phyloP scores from a whole-genome alignment of 1,284 basidiomycete genomes.

The Quambalaria eucalypti region DNA sequence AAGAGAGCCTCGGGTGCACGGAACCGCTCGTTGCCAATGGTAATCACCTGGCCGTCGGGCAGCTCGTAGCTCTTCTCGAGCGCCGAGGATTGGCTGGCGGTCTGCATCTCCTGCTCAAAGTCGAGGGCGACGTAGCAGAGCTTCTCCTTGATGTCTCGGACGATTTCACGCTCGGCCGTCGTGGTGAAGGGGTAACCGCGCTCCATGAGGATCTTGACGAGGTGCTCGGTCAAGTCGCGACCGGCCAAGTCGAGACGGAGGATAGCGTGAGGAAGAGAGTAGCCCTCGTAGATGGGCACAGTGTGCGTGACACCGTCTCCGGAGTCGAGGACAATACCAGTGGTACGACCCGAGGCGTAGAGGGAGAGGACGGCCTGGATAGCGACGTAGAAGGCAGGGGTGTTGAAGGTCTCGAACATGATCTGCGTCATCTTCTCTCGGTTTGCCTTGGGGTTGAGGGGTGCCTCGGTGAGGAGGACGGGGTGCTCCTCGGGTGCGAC shows the following conservation, averaged over 20 bases:
- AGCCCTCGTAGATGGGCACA: slow-evolving; percentile 82
- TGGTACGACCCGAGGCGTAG: slow-evolving; percentile 83
- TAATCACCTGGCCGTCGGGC: slow-evolving; percentile 92
- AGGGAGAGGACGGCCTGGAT: slow-evolving; percentile 87
- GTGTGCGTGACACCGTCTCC: slow-evolving; percentile 90
- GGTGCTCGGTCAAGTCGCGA: slow-evolving; percentile 80
- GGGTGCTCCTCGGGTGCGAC: slow-evolving; percentile 73
- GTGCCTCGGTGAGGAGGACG: slow-evolving; percentile 84
- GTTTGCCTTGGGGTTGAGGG: slow-evolving; percentile 88
- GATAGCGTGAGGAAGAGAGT: slow-evolving; percentile 88
- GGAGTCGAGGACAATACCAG: slow-evolving; percentile 87
- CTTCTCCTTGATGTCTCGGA: slow-evolving; percentile 97
- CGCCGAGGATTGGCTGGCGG: slow-evolving; percentile 79
- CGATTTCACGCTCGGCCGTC: slow-evolving; percentile 87
- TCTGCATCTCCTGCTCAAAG: slow-evolving; percentile 92
- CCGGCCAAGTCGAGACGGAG: slow-evolving; percentile 89
- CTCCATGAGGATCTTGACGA: slow-evolving; percentile 87
- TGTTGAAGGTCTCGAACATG: slow-evolving; percentile 96
- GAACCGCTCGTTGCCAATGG: slow-evolving; percentile 96
- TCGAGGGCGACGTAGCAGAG: slow-evolving; percentile 94
- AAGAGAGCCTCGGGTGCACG: slow-evolving; percentile 92
- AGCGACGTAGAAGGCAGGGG: slow-evolving; percentile 82
- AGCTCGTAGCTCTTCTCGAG: slow-evolving; percentile 93
- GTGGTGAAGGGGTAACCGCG: slow-evolving; percentile 89
- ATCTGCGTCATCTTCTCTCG: slow-evolving; percentile 95